A percentile compares a stretch with the other conserved stretches of the same genome.
phyloP scores from a whole-genome alignment of 2,329 filamentous ascomycete species.

The Fusarium metavorans region DNA sequence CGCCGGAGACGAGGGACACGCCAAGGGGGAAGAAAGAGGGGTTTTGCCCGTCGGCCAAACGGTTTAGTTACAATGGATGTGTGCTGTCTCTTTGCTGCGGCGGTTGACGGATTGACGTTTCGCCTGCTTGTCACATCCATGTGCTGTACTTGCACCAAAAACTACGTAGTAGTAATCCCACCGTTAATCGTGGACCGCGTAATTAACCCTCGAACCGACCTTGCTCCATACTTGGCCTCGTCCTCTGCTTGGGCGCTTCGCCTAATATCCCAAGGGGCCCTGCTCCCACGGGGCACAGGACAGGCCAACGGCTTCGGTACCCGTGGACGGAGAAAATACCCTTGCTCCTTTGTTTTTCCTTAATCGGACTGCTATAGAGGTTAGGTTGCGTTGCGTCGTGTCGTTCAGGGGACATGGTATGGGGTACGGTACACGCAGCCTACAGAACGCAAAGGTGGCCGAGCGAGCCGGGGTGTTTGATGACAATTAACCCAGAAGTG shows the following conservation, averaged over 20 bases:
- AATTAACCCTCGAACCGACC: not conserved
- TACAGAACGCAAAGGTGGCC: not conserved
- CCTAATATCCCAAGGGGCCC: constrained; percentile 11
- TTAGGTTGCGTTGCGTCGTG: not conserved
- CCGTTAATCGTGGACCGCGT: not conserved
- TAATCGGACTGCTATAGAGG: constrained; percentile 20
- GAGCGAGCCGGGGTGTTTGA: constrained; percentile 13
- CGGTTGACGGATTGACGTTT: constrained; percentile 15
- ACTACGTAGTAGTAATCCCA: not conserved
- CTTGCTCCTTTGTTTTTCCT: constrained; percentile 24
- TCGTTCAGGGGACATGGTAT: not conserved
- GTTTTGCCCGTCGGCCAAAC: not conserved
- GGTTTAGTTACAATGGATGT: not conserved
- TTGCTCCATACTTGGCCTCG: not conserved
- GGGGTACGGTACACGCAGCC: not conserved
- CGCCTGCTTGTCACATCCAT: not conserved
- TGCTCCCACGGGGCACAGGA: constrained; percentile 8
- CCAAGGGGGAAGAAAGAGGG: not conserved
- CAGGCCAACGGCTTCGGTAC: constrained; percentile 30
- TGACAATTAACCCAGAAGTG: constrained; percentile 8
- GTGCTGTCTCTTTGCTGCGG: not conserved
- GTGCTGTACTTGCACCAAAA: not conserved
- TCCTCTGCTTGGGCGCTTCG: constrained; percentile 16
- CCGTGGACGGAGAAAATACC: constrained; percentile 34
- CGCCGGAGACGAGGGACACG: not conserved